Evolutionary conservation across 495 filamentous ascomycete species (phyloP).

Genomic region (Opeltia flavorubescens): DNA sequence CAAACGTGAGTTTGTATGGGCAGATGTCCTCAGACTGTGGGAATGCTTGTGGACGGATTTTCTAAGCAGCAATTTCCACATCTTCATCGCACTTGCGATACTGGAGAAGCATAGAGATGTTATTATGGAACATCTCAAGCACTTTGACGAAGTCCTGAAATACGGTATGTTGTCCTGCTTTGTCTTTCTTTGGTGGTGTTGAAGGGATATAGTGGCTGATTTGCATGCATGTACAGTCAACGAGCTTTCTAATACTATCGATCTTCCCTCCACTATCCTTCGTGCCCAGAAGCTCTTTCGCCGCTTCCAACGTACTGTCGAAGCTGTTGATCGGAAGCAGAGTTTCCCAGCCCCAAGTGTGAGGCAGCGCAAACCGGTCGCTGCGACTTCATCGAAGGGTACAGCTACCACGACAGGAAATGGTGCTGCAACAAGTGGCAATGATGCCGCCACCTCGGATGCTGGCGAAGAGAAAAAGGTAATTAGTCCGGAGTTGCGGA

Average conservation of each 20-base stretch:
- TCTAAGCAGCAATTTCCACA: conserved; percentile 72
- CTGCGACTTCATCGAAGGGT: too few relatives aligned
- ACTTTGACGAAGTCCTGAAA: conserved; percentile 95
- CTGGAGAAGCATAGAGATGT: conserved; percentile 90
- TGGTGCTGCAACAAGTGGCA: not conserved
- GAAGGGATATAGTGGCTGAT: too few relatives aligned
- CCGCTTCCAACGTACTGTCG: conserved; percentile 72
- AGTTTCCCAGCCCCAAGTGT: conserved; percentile 55
- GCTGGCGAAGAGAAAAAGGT: conserved; percentile 35
- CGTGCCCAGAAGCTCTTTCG: conserved; percentile 79
- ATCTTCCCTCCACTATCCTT: conserved; percentile 68
- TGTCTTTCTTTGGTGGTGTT: not conserved
- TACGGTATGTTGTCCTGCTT: conserved; percentile 49
- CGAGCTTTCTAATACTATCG: conserved; percentile 85
- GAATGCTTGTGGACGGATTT: conserved; percentile 93
- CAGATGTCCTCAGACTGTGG: conserved; percentile 77
- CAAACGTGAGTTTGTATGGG: conserved; percentile 90
- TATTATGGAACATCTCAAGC: conserved; percentile 85
- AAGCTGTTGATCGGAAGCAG: conserved; percentile 75
- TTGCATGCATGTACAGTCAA: conserved; percentile 72
- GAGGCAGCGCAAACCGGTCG: conserved; percentile 33
- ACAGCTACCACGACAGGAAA: conserved; percentile 2
- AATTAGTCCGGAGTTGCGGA: conserved; percentile 69
- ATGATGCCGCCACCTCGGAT: conserved; percentile 1
- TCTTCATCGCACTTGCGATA: conserved; percentile 88